Conservation (phyloP, 495 filamentous ascomycete genomes). For the Talaromyces thailandensis region DNA sequence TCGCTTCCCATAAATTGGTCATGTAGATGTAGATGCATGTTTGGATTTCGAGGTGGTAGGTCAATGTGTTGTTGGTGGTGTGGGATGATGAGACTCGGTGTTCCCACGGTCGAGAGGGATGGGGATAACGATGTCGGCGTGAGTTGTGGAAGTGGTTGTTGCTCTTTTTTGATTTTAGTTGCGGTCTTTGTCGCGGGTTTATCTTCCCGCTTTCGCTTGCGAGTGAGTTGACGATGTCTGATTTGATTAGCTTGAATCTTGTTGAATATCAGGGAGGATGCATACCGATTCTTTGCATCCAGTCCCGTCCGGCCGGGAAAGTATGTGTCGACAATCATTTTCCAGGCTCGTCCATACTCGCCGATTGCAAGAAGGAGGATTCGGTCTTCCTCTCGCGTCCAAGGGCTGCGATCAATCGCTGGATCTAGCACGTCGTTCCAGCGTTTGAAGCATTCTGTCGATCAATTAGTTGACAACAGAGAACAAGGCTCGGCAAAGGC, state of each 20-base stretch:
- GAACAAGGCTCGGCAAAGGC: not conserved
- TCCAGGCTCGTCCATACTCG: conserved; percentile 10
- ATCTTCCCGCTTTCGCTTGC: not conserved
- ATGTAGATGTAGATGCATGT: not conserved
- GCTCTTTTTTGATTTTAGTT: not conserved
- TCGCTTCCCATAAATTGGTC: not conserved
- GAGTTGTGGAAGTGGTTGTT: not conserved
- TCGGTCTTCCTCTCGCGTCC: conserved; percentile 13
- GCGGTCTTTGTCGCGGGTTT: not conserved
- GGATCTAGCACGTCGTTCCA: conserved; percentile 17
- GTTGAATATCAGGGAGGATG: too few relatives aligned
- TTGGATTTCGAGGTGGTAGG: not conserved
- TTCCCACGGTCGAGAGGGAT: not conserved
- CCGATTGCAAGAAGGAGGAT: conserved; percentile 8
- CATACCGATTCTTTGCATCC: conserved; percentile 16
- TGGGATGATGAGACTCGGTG: not conserved
- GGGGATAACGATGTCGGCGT: not conserved
- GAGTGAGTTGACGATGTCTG: conserved; percentile 6
- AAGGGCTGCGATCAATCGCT: conserved; percentile 13
- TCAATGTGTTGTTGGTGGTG: not conserved
- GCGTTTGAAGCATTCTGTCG: conserved; percentile 16
- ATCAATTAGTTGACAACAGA: not conserved
- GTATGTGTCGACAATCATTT: conserved; percentile 9
- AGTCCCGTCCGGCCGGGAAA: conserved; percentile 12
- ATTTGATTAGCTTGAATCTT: not conserved